Base-by-base conservation (phyloP, 2,329 filamentous ascomycete genomes). In the Curvularia eragrostidis region DNA sequence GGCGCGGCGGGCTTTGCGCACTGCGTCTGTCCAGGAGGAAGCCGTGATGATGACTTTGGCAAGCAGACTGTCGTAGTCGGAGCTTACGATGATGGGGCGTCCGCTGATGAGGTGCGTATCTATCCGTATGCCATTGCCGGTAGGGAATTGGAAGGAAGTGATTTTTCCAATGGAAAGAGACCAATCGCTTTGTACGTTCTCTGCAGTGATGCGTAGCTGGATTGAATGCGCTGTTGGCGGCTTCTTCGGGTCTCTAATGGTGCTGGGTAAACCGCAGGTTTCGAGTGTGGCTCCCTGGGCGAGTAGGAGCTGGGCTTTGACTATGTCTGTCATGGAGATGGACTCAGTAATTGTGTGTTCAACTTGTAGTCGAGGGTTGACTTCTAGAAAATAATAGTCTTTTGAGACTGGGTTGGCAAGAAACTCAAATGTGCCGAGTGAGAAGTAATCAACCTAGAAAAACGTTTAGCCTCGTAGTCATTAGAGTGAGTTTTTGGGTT, bases 371-470 rank as follows among this genome's bases (percentile, higher is more conserved):
- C 85, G 78, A 0, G 85, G 85, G 54, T 88, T 88, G 61, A 87
- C 80, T 65, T 88, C 85, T 5, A 88, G 71, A 63, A 88, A 87
- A 71, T 82, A 87, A 69, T 82, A 85, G 23, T 84, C 80, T 1
- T 70, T 68, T 0, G 74, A 80, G 0, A 71, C 58, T 10, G 82
- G 80, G 55, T 83, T 84, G 12, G 87, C 79, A 0, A 89, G 77
- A 56, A 89, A 89, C 67, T 89, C 87, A 61, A 88, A 88, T 0
- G 87, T 89, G 8, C 87, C 87, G 0, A 89, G 76, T 0, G 84
- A 87, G 47, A 78, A 76, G 68, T 89, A 89, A 3, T 78, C 73
- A 49, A 86, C 81, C 75, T 82, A 23, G 1, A 10, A 2, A 18
- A 4, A 15, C 21, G 44, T 64, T 34, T 6, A 65, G 52, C 8